A percentile compares a stretch with the other conserved stretches of the same genome.
These are phyloP conservation scores for Cutaneotrichosporon sp. DNA, from an alignment of 1,284 basidiomycete species.

Conservation along the genomic window DNA sequence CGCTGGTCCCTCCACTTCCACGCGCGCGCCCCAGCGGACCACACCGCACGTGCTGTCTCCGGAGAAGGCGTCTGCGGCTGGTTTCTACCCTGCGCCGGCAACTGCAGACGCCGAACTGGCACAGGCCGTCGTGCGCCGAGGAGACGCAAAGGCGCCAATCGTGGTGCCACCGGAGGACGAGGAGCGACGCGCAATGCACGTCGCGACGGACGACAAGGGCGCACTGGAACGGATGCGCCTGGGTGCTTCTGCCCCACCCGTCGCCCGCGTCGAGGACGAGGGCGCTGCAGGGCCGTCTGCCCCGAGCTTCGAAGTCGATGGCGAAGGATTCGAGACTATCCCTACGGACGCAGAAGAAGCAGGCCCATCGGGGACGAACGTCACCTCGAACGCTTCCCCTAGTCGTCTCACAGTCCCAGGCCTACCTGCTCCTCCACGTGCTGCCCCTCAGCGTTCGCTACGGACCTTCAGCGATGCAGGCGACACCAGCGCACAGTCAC, in stretches of 20 bases:
- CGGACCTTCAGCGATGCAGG: slow-evolving; percentile 6
- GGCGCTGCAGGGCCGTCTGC: slow-evolving; percentile 24
- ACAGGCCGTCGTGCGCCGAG: slow-evolving; percentile 33
- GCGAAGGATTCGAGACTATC: slow-evolving; percentile 41
- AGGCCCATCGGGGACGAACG: neutral
- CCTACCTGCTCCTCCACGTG: slow-evolving; percentile 21
- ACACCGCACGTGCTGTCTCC: slow-evolving; percentile 5
- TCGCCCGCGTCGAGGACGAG: slow-evolving; percentile 12
- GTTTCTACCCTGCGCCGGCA: slow-evolving; percentile 47
- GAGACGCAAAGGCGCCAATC: slow-evolving; percentile 36
- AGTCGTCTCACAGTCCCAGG: neutral
- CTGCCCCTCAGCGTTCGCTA: slow-evolving; percentile 13
- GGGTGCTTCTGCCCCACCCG: slow-evolving; percentile 39
- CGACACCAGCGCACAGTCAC: neutral
- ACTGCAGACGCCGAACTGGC: slow-evolving; percentile 44
- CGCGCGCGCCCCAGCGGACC: neutral
- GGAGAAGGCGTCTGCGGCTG: slow-evolving; percentile 42
- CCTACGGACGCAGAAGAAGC: neutral
- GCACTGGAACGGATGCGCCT: slow-evolving; percentile 41
- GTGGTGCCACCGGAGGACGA: slow-evolving; percentile 8
- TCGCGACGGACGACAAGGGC: slow-evolving; percentile 48
- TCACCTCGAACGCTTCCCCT: neutral
- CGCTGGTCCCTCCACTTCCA: slow-evolving; percentile 8
- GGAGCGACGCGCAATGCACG: slow-evolving; percentile 24
- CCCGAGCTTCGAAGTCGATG: slow-evolving; percentile 43